Conservation (phyloP, 2,329 filamentous ascomycete species). For the Diplodia corticola region DNA sequence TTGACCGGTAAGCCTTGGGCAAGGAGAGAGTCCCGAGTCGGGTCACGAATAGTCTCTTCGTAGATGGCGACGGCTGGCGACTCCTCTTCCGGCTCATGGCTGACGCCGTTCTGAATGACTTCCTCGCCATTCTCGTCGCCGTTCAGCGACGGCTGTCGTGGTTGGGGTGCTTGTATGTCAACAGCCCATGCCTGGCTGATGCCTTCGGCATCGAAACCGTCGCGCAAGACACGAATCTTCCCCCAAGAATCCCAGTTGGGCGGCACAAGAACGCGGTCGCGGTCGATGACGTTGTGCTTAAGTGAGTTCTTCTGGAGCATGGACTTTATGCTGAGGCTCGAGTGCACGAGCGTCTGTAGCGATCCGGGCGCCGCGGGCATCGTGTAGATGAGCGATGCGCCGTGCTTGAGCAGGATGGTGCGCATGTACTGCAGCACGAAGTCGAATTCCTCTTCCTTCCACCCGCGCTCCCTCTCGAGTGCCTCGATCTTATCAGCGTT, state of each 20-base stretch:
- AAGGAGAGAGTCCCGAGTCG: constrained; percentile 63
- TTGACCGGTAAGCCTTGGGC: constrained; percentile 48
- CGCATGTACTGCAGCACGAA: constrained; percentile 91
- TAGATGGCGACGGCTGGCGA: constrained; percentile 70
- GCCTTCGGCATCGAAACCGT: constrained; percentile 87
- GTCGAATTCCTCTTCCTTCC: constrained; percentile 97
- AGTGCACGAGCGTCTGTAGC: constrained; percentile 77
- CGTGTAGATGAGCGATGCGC: constrained; percentile 60
- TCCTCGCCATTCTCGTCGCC: constrained; percentile 29
- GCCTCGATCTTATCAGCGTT: constrained; percentile 91
- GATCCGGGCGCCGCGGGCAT: constrained; percentile 63
- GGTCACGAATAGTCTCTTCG: constrained; percentile 77
- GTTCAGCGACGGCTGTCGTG: constrained; percentile 10
- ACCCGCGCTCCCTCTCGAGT: constrained; percentile 83
- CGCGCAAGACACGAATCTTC: constrained; percentile 88
- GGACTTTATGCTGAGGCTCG: constrained; percentile 81
- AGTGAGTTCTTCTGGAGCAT: constrained; percentile 57
- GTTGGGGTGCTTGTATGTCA: constrained; percentile 62
- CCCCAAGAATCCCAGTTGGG: constrained; percentile 99
- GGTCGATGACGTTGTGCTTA: constrained; percentile 78
- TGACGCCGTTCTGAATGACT: constrained; percentile 25
- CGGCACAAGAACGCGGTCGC: constrained; percentile 91
- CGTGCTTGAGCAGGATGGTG: constrained; percentile 75
- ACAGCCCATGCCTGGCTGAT: constrained; percentile 83
- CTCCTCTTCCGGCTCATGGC: constrained; percentile 27